Evolutionary conservation across 441 rosid species (phyloP).

Genomic region (Populus hybrid): DNA sequence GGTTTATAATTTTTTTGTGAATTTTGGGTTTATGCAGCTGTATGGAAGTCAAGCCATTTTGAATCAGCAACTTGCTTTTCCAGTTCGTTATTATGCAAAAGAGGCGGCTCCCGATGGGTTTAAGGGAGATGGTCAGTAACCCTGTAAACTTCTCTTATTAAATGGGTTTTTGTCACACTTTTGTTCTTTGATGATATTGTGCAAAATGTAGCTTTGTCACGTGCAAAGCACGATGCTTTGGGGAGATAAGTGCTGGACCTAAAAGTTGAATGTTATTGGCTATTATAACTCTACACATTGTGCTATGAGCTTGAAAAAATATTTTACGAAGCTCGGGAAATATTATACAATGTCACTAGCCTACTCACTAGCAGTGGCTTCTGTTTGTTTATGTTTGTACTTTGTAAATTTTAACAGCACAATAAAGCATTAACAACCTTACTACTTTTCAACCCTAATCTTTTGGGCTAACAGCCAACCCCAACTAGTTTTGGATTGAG

Average conservation of each 20-base stretch:
- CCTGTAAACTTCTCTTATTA: background rate
- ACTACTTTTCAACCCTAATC: background rate
- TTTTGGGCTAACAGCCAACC: background rate
- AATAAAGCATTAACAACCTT: background rate
- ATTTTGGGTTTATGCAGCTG: slow-evolving; percentile 38
- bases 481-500: background rate
- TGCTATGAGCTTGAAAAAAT: background rate
- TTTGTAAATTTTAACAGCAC: background rate
- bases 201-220: background rate
- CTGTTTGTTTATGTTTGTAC: background rate
- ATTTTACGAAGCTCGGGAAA: background rate
- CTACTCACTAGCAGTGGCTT: background rate
- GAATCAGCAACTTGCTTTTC: slow-evolving; percentile 28
- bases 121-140: slow-evolving; percentile 85
- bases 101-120: slow-evolving; percentile 51
- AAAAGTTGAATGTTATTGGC: background rate
- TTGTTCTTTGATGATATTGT: background rate
- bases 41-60: slow-evolving; percentile 33
- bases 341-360: background rate
- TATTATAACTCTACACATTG: background rate
- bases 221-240: background rate
- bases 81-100: slow-evolving; percentile 69
- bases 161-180: background rate
- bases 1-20: background rate
- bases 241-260: background rate